Conservation (phyloP, 805 yeast genomes). For the Wilhelminamyces savonicus region DNA sequence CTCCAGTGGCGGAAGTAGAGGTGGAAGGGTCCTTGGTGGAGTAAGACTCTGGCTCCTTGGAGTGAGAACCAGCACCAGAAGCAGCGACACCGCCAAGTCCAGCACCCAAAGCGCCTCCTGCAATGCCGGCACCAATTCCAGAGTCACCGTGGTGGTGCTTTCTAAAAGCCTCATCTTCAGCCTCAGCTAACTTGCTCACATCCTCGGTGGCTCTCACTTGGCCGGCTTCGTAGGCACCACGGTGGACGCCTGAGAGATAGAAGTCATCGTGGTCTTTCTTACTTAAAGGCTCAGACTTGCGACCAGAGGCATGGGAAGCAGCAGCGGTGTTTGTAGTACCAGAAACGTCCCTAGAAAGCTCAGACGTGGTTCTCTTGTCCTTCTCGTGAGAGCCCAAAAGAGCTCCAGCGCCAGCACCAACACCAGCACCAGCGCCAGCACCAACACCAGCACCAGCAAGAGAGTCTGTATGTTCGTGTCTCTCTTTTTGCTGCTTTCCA, state of each 20-base stretch:
- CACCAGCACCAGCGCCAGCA: conserved; percentile 3
- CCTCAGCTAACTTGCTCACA: no score
- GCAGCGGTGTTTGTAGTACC: no score
- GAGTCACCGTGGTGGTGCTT: no score
- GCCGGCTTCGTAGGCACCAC: conserved; percentile 13
- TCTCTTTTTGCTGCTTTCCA: neutral
- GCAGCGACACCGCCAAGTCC: conserved; percentile 3
- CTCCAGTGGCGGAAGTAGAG: neutral
- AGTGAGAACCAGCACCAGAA: conserved; percentile 1
- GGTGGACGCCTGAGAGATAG: conserved; percentile 10
- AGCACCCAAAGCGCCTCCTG: conserved; percentile 7
- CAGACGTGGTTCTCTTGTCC: no score
- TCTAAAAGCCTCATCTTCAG: conserved; percentile 1
- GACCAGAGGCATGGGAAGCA: no score
- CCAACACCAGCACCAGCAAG: conserved; percentile 4
- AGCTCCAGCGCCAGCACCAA: conserved; percentile 3
- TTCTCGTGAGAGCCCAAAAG: no score
- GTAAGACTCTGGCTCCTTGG: neutral
- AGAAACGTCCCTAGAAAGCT: no score
- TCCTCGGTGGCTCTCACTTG: conserved; percentile 4
- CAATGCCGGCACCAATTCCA: conserved; percentile 6
- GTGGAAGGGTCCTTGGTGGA: conserved; percentile 1
- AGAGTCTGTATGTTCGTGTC: conserved; percentile 4
- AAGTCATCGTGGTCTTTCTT: conserved; percentile 1
- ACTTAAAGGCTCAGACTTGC: no score